Base-by-base conservation (phyloP, 371 early-diverging fungal species). In the Thermomucor indicae-seudaticae region DNA sequence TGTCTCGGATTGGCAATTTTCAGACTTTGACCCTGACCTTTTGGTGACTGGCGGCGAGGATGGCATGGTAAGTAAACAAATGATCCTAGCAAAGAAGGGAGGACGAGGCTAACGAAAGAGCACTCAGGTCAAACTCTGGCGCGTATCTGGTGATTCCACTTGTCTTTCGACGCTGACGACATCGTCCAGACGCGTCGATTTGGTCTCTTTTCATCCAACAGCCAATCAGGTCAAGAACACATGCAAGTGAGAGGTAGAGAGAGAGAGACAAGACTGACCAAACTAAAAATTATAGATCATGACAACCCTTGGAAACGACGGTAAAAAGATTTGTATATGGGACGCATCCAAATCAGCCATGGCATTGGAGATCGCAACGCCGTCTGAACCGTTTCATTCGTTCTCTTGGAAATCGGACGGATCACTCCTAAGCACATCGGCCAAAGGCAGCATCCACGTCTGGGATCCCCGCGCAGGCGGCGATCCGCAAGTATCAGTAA, bases 361-460 rank as follows among this genome's bases (percentile, higher is more conserved):
- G 19, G 38, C 29, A 19, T 24, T 42, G 22, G 43, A 53, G 45
- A 34, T 45, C 51, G 28, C 38, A 42, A 19, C 44, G 39, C 6
- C 49, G 10, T 44, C 31, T 17, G 70, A 68, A 24, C 47, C 59
- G 0, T 69, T 82, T 22, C 74, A 75, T 34, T 79, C 80, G 1
- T 57, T 85, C 28, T 65, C 81, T 35, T 71, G 88, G 78, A 81
- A 83, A 32, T 73, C 72, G 3, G 83, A 84, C 50, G 91, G 91
- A 4, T 55, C 70, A 8, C 55, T 82, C 16, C 28, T 88, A 5
- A 80, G 72, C 12, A 78, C 80, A 10, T 70, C 76, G 6, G 80
- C 77, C 43, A 85, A 82, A 46, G 75, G 72, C 17, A 47, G 57
- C 5, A 57, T 85, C 7, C 58, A 72, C 20, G 49, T 89, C 1